Conservation (phyloP, 768 basidiomycete genomes). For the Naganishia vaughanmartiniae region DNA sequence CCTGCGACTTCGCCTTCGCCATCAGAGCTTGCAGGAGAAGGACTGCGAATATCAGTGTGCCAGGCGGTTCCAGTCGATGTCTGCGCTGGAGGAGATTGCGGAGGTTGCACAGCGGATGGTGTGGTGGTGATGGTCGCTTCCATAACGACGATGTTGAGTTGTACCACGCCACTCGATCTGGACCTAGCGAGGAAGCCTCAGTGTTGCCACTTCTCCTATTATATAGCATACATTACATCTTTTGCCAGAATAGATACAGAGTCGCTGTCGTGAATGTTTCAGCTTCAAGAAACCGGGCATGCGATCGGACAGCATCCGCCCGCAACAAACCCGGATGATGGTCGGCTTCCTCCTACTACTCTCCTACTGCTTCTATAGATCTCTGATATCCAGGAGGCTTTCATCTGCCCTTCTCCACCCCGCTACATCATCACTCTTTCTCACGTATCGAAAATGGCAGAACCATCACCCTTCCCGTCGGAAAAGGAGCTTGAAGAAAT, state of each 20-base stretch:
- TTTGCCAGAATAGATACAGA: too few relatives aligned
- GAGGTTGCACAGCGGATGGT: neutral
- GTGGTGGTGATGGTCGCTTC: neutral
- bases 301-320: too few relatives aligned
- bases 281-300: neutral
- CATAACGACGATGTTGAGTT: neutral
- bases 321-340: too few relatives aligned
- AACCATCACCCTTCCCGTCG: neutral
- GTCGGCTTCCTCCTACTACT: too few relatives aligned
- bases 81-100: neutral
- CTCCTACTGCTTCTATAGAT: too few relatives aligned
- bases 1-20: neutral
- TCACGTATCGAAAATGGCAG: neutral
- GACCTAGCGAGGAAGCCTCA: too few relatives aligned
- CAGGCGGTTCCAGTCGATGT: neutral
- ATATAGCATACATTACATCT: too few relatives aligned
- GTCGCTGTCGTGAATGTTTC: constrained; percentile 6
- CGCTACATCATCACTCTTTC: neutral
- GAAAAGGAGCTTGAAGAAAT: constrained; percentile 23
- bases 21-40: constrained; percentile 15
- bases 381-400: neutral
- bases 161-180: neutral
- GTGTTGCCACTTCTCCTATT: neutral
- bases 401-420: neutral
- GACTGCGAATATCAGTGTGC: constrained; percentile 22